These are phyloP conservation scores for Casuarina equisetifolia DNA, from an alignment of 306 rosid species.

Conservation along the genomic window DNA sequence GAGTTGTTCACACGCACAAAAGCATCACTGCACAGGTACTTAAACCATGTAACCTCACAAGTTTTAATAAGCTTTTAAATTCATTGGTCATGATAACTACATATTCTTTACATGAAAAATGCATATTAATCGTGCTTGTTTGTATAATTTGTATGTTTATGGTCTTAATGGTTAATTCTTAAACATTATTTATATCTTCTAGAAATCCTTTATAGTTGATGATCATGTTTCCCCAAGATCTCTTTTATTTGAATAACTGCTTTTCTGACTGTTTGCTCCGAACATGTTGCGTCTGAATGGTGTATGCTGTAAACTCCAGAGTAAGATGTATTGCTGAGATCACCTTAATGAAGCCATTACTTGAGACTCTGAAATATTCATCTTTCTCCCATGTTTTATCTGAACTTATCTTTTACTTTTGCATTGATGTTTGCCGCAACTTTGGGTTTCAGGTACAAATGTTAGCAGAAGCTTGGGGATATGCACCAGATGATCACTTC, in stretches of 20 bases:
- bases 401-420: constrained; percentile 9
- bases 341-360: neutral
- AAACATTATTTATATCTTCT: neutral
- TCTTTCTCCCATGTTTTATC: constrained; percentile 1
- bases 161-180: neutral
- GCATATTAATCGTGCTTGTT: neutral
- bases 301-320: neutral
- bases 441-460: constrained; percentile 74
- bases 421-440: constrained; percentile 13
- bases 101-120: neutral
- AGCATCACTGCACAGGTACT: constrained; percentile 83
- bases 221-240: neutral
- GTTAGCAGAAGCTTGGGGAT: constrained; percentile 84
- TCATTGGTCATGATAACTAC: constrained; percentile 1
- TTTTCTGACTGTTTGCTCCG: neutral
- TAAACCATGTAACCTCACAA: constrained; percentile 14
- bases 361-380: neutral
- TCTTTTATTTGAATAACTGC: neutral
- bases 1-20: constrained; percentile 91
- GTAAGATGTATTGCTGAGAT: neutral
- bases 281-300: neutral
- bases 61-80: constrained; percentile 16
- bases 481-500: constrained; percentile 71
- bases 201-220: neutral
- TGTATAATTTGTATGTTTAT: neutral